Evolutionary conservation across 345 rosid genomes (phyloP).

Genomic region (Murraya koenigii): DNA sequence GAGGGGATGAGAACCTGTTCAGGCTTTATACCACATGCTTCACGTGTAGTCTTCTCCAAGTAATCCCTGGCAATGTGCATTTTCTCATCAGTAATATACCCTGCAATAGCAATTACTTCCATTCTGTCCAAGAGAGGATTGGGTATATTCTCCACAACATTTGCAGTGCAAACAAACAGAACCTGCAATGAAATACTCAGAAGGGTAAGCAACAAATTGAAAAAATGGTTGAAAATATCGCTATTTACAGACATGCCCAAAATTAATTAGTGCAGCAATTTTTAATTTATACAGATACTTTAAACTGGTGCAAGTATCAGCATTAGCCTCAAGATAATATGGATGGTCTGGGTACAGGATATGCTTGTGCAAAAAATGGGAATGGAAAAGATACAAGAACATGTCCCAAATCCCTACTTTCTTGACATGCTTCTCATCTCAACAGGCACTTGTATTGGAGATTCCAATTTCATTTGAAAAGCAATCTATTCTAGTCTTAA

Average conservation of each 20-base stretch:
- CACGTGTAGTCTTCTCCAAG: constrained; percentile 82
- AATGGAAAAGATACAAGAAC: not conserved
- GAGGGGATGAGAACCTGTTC: constrained; percentile 59
- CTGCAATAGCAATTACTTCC: constrained; percentile 98
- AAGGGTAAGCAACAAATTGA: constrained; percentile 16
- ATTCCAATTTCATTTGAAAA: not conserved
- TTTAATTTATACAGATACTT: not conserved
- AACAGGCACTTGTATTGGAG: not conserved
- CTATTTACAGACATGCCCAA: not conserved
- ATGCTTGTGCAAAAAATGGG: not conserved
- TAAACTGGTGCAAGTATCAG: not conserved
- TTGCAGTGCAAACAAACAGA: constrained; percentile 98
- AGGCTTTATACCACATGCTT: constrained; percentile 88
- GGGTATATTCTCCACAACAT: constrained; percentile 94
- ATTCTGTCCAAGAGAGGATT: constrained; percentile 96
- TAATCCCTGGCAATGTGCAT: constrained; percentile 97
- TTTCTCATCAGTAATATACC: constrained; percentile 98
- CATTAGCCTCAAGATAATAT: not conserved
- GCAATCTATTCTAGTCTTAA: not conserved
- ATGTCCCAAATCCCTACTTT: not conserved
- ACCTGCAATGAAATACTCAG: constrained; percentile 50
- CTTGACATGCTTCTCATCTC: not conserved
- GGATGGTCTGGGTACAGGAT: not conserved
- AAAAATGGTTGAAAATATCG: not conserved
- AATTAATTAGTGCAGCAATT: not conserved